A percentile compares a stretch with the other conserved stretches of the same genome.
phyloP scores from a whole-genome alignment of 129 eudicot genomes.

The Lactuca sativa region DNA sequence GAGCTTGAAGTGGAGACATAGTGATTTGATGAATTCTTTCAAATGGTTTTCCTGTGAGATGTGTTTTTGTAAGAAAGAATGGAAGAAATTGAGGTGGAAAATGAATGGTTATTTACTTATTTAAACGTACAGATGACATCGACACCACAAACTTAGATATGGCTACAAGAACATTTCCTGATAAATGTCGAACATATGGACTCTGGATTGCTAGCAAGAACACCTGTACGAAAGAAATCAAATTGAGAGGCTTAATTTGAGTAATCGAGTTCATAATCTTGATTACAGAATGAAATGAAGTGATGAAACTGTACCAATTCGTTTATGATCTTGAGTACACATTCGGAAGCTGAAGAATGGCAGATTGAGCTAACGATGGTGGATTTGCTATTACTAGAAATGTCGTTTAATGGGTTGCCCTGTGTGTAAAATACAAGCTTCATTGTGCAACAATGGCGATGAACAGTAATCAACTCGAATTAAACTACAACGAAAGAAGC shows the following conservation, averaged over 20 bases:
- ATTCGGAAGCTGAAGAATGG: slow-evolving; percentile 32
- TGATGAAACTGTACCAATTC: slow-evolving; percentile 38
- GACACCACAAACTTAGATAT: slow-evolving; percentile 55
- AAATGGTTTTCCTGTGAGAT: slow-evolving; percentile 50
- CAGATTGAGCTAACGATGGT: slow-evolving; percentile 17
- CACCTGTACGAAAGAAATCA: slow-evolving; percentile 36
- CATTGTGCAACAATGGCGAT: slow-evolving; percentile 7
- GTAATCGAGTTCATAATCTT: background rate
- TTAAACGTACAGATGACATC: slow-evolving; percentile 49
- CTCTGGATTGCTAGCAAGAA: slow-evolving; percentile 43
- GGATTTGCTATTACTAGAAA: no score
- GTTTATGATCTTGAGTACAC: slow-evolving; percentile 40
- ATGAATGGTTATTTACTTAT: slow-evolving; percentile 1
- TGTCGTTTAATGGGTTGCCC: slow-evolving; percentile 8
- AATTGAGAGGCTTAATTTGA: background rate
- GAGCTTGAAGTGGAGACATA: slow-evolving; percentile 51
- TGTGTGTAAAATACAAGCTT: slow-evolving; percentile 17
- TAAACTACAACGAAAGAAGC: background rate
- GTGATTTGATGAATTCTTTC: slow-evolving; percentile 43
- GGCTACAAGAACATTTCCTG: slow-evolving; percentile 53
- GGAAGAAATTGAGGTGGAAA: slow-evolving; percentile 2
- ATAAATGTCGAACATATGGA: slow-evolving; percentile 55
- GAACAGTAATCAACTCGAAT: background rate
- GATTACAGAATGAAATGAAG: background rate
- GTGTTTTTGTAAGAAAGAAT: slow-evolving; percentile 8